A percentile compares a stretch with the other conserved stretches of the same genome.
phyloP scores from a whole-genome alignment of 202 grass and related monocot genomes.

The Musa balbisiana region DNA sequence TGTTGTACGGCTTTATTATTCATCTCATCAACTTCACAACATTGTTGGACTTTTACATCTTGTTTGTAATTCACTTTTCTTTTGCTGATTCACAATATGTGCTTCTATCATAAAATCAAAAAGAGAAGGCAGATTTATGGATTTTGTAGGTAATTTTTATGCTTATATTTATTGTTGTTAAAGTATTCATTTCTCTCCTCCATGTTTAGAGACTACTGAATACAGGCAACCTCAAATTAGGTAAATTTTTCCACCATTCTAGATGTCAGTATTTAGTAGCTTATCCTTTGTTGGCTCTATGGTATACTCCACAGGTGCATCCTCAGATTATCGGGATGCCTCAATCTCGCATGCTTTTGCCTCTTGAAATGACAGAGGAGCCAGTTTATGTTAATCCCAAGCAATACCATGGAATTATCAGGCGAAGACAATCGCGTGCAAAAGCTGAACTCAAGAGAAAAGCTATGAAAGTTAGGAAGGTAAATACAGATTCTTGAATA shows the following conservation, averaged over 20 bases:
- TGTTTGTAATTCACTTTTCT: not conserved
- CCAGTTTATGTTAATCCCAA: constrained; percentile 11
- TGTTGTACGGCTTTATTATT: not conserved
- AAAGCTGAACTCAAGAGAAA: constrained; percentile 2
- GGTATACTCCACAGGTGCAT: not conserved
- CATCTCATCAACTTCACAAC: not conserved
- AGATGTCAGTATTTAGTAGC: not conserved
- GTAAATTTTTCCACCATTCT: too few relatives aligned
- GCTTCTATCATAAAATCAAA: too few relatives aligned
- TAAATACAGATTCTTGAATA: not conserved
- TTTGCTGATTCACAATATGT: not conserved
- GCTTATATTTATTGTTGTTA: not conserved
- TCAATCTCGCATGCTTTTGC: constrained; percentile 8
- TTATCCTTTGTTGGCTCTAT: not conserved
- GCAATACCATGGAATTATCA: constrained; percentile 2
- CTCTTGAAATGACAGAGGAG: constrained; percentile 4
- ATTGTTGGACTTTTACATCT: not conserved
- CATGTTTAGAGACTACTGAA: not conserved
- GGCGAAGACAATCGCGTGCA: constrained; percentile 1
- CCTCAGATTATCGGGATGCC: constrained; percentile 3
- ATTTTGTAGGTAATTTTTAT: not conserved
- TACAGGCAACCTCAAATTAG: too few relatives aligned
- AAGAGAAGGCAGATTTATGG: too few relatives aligned
- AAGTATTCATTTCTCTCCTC: not conserved
- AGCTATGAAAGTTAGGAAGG: not conserved